Percentiles rank a stretch among this genome's conserved stretches.
Conservation (phyloP, 2,329 filamentous ascomycete genomes). For the Thelonectria rubi region DNA sequence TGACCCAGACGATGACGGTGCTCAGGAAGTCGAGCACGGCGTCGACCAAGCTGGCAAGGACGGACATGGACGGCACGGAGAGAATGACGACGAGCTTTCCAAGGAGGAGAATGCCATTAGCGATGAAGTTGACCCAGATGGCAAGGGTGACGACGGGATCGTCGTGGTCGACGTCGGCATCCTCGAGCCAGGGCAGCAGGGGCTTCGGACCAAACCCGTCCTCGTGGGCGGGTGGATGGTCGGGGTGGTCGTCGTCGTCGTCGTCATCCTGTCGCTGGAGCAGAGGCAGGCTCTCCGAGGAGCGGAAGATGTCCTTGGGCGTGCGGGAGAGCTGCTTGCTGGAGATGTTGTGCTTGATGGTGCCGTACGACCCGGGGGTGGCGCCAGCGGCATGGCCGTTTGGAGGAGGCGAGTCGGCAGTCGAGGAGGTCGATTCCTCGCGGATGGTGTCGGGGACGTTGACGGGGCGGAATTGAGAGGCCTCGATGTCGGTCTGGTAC, state of each 20-base stretch:
- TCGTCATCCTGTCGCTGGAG: constrained; percentile 59
- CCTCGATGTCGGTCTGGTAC: constrained; percentile 72
- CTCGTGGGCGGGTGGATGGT: constrained; percentile 34
- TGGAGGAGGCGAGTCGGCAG: constrained; percentile 45
- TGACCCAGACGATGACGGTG: constrained; percentile 83
- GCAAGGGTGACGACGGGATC: constrained; percentile 83
- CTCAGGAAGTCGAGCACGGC: constrained; percentile 82
- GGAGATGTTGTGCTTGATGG: constrained; percentile 44
- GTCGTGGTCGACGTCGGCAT: constrained; percentile 75
- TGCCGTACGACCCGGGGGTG: constrained; percentile 44
- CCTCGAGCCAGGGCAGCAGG: constrained; percentile 75
- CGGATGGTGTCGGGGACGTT: constrained; percentile 77
- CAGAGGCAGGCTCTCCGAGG: constrained; percentile 74
- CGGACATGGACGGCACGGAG: constrained; percentile 82
- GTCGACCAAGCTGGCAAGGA: constrained; percentile 81
- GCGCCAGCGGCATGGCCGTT: constrained; percentile 26
- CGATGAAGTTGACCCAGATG: constrained; percentile 85
- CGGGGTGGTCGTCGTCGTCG: constrained; percentile 51
- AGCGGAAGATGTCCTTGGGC: constrained; percentile 85
- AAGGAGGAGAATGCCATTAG: constrained; percentile 77
- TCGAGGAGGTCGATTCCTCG: constrained; percentile 65
- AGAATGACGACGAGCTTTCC: constrained; percentile 82
- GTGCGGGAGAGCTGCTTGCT: constrained; percentile 74
- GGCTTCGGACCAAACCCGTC: constrained; percentile 54
- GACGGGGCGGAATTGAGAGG: constrained; percentile 61